Evolutionary conservation across 2,329 filamentous ascomycete species (phyloP), one percentile per base, ranked within the genome.

Genomic region (Hymenoscyphus repandus): DNA sequence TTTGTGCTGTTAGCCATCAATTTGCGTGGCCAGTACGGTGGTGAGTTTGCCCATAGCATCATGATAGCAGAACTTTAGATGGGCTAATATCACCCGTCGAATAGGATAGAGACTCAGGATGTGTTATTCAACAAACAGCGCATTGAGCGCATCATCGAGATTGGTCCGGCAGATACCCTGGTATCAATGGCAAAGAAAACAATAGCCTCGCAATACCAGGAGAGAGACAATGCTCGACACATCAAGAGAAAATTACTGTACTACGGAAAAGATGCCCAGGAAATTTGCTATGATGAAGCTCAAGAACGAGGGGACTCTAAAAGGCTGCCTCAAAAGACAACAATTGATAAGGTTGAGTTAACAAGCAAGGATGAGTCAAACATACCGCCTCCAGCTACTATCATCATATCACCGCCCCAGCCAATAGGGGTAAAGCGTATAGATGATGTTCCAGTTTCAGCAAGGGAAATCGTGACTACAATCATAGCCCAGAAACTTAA

Each of bases 101-200:
- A 27, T 27, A 41, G 46, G 46, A 42, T 49, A 2, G 36, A 49
- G 32, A 49, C 46, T n/a, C 46, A 49, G 18, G 46, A 49, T 49
- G 36, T 34, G 6, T 20, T 49, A 13, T 20, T 49, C 12, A 6
- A 17, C 10, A 33, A 32, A 41, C 36, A 49, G 37, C 6, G 18
- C 5, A 42, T 33, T 10, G 11, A 30, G 15, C 36, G 46, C 20
- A 6, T 49, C 10, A 20, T 49, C 13, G 46, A 49, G 17, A 11
- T 49, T 17, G 46, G 46, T 33, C 46, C 46, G 10, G 5, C 34
- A 15, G 17, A 49, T 12, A 42, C 30, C 10, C 38, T 49, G 27
- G 38, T 22, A 2, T 12, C 17, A 1, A 49, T 49, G 46, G 30
- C 30, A 18, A 41, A 42, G 27, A 27, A 20, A 20, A 49, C 46